phyloP scores from a whole-genome alignment of 192 early-diverging fungal species.

The Coemansia sp. region DNA sequence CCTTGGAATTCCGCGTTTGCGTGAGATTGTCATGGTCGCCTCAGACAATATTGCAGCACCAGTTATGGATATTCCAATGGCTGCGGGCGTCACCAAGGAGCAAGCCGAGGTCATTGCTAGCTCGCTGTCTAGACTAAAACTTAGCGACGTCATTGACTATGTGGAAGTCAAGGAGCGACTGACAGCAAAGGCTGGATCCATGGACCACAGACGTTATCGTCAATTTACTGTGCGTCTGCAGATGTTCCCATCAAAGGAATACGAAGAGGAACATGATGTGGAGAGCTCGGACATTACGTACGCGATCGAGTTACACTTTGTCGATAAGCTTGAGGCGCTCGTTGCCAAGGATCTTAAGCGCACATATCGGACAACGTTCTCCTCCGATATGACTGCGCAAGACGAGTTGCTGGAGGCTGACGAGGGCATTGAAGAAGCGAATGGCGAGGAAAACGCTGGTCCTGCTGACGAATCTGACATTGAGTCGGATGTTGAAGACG shows the following conservation, averaged over 20 bases:
- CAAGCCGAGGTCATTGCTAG: conserved; percentile 66
- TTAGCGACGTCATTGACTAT: conserved; percentile 83
- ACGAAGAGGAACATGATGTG: conserved; percentile 75
- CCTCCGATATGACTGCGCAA: conserved; percentile 43
- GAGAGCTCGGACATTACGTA: conserved; percentile 64
- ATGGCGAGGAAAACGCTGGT: conserved; percentile 9
- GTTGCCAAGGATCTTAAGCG: conserved; percentile 80
- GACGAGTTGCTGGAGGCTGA: conserved; percentile 21
- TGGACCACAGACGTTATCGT: conserved; percentile 61
- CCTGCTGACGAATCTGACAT: conserved; percentile 43
- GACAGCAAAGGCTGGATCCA: conserved; percentile 46
- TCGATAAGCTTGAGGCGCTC: conserved; percentile 67
- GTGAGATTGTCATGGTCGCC: conserved; percentile 99
- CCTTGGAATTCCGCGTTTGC: conserved; percentile 97
- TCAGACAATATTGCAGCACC: conserved; percentile 88
- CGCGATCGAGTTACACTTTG: conserved; percentile 73
- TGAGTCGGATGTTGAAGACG: conserved; percentile 38
- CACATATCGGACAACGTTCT: conserved; percentile 44
- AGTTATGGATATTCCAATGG: conserved; percentile 85
- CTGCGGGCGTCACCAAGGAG: conserved; percentile 62
- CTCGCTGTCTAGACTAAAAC: conserved; percentile 68
- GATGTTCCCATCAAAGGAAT: conserved; percentile 80
- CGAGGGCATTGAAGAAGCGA: conserved; percentile 32
- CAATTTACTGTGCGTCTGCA: conserved; percentile 77
- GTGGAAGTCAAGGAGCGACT: conserved; percentile 81